Conservation (phyloP, 2,329 filamentous ascomycete genomes). For the Boeremia lycopersici region DNA sequence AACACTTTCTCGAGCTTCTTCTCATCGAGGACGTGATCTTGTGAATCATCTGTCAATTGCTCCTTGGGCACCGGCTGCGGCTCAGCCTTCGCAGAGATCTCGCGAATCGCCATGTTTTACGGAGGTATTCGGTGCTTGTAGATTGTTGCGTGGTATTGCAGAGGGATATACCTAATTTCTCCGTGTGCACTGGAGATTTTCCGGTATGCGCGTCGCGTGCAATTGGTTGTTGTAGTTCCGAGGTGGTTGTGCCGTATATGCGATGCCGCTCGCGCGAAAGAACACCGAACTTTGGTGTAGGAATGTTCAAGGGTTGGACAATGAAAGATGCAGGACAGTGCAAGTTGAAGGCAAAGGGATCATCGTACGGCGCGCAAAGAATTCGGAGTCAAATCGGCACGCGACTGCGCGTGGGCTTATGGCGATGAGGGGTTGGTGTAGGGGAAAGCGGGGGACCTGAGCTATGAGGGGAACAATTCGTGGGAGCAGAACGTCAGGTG, state of each 20-base stretch:
- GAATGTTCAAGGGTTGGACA: conserved; percentile 21
- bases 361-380: conserved; percentile 23
- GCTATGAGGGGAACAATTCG: conserved; percentile 19
- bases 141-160: conserved; percentile 5
- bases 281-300: conserved; percentile 21
- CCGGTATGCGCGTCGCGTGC: conserved; percentile 19
- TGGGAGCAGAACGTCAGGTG: conserved; percentile 28
- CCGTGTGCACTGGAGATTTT: conserved; percentile 20
- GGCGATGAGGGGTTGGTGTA: conserved; percentile 35
- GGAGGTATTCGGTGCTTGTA: conserved; percentile 4
- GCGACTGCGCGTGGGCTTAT: conserved; percentile 30
- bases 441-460: conserved; percentile 29
- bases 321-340: conserved; percentile 20
- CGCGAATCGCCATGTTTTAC: conserved; percentile 35
- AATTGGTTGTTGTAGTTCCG: conserved; percentile 18
- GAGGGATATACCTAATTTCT: conserved; percentile 18
- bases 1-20: conserved; percentile 62
- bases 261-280: conserved; percentile 26
- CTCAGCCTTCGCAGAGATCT: conserved; percentile 33
- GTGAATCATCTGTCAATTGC: conserved; percentile 25
- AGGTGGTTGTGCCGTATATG: conserved; percentile 26
- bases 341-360: conserved; percentile 21
- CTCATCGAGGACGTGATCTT: conserved; percentile 35
- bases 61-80: conserved; percentile 45
- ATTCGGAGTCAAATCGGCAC: conserved; percentile 33